A percentile compares a stretch with the other conserved stretches of the same genome.
These are phyloP conservation scores for Dendrobium officinale DNA, from an alignment of 106 monocot genomes.

Conservation along the genomic window DNA sequence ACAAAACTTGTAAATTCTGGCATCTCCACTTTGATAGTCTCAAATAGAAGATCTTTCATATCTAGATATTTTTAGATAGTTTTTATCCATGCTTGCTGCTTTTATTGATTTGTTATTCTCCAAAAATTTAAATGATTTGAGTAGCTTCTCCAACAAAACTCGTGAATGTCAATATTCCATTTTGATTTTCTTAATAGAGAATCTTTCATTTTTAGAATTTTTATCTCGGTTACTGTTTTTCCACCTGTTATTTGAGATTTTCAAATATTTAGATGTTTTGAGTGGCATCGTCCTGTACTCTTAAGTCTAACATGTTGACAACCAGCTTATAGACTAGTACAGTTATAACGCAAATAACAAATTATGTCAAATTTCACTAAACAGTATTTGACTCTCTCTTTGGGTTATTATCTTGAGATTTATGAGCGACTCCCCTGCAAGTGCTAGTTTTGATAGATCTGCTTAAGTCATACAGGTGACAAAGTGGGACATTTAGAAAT, in stretches of 20 bases:
- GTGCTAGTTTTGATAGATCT: not conserved
- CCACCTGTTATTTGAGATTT: not conserved
- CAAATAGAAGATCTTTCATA: not conserved
- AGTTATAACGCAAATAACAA: not conserved
- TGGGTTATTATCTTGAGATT: not conserved
- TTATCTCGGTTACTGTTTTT: not conserved
- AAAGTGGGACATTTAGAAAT: not conserved
- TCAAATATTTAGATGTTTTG: not conserved
- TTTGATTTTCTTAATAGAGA: not conserved
- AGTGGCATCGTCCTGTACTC: not conserved
- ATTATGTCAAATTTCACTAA: not conserved
- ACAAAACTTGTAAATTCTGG: constrained; percentile 72
- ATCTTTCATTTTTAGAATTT: not conserved
- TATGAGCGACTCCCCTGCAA: not conserved
- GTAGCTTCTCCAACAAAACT: not conserved
- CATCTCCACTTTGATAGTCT: not conserved
- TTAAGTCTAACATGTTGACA: not conserved
- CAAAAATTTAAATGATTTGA: not conserved
- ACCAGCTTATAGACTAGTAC: not conserved
- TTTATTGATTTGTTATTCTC: not conserved
- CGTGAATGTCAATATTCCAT: not conserved
- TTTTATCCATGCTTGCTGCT: not conserved
- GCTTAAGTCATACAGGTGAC: not conserved
- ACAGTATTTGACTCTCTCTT: not conserved
- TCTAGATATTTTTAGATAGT: too few relatives aligned